Base-by-base conservation (phyloP, 1,284 basidiomycete genomes). In the Xerocomus amazonicus region DNA sequence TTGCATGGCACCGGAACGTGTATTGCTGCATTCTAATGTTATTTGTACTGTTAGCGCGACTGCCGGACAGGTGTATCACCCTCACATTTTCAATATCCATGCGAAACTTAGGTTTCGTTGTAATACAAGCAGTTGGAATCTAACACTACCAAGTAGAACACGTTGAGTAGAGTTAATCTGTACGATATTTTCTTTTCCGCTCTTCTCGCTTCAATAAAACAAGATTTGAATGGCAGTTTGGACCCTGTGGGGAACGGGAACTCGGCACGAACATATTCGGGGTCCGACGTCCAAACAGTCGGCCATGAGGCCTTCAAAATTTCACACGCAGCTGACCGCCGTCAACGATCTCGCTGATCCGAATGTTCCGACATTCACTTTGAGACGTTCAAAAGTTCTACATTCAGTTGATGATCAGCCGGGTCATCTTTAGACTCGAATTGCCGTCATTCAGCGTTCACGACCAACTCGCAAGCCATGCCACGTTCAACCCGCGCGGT, bases 1-100 rank as follows among this genome's bases (percentile, higher is more conserved):
- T 58, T 68, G 43, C 47, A 67, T 27, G 59, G 47, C 14, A 41
- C 46, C 1, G 51, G 47, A 13, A 27, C 43, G 17, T 65, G 58
- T 49, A 16, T 50, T 34, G 13, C 48, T 5, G 17, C 38, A 4
- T 42, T 54, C 2, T 59, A 48, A 27, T 47, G 27, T 50, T n/a
- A n/a, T n/a, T 10, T 57, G 49, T 56, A 51, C 45, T 10, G 54
- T 40, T 23, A 51, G 16, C 38, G 32, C 37, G 19, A 45, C 48
- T 48, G 56, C 53, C n/a, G 43, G 48, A 23, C 48, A 44, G 43
- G 23, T n/a, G 35, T 44, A 58, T 23, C 37, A 31, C 10, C 38
- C 45, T 27, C 35, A 38, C 37, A 27, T 14, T 26, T 14, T 4
- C 14, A n/a, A 12, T 31, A 40, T 46, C 36, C 37, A 35, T 31